Percentiles rank a stretch among this genome's conserved stretches.
Evolutionary conservation across 257 asterid species (phyloP).

Genomic region (Scutellaria barbata): DNA sequence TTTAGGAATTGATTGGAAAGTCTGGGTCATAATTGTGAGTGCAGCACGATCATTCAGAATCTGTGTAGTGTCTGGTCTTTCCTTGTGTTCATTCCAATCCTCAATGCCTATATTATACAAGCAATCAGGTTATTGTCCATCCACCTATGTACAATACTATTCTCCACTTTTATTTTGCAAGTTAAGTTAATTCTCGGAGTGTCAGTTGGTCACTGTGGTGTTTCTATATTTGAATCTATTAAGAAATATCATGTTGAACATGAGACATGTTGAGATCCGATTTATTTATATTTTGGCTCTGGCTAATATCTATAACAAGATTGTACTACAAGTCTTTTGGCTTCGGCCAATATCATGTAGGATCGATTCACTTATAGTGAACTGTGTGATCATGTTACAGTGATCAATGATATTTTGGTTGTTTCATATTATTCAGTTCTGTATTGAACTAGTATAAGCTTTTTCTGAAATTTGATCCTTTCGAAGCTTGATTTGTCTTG

Average conservation of each 20-base stretch:
- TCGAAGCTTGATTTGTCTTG: neutral
- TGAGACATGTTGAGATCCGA: neutral
- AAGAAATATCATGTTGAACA: neutral
- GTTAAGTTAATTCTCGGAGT: neutral
- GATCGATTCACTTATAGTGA: neutral
- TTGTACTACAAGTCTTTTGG: neutral
- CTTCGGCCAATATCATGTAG: slow-evolving; percentile 25
- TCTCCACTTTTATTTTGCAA: neutral
- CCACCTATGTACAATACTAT: neutral
- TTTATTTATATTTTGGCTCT: neutral
- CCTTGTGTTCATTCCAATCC: no score
- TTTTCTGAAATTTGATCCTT: no score
- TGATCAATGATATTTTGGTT: neutral
- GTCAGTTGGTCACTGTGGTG: neutral
- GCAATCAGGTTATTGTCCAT: neutral
- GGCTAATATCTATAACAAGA: neutral
- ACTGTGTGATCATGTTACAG: neutral
- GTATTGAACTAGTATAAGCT: no score
- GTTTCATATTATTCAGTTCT: neutral
- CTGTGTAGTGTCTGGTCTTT: neutral
- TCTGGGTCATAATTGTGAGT: no score
- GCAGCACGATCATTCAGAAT: neutral
- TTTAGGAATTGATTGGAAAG: no score
- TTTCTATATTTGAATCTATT: neutral
- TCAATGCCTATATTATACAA: neutral